phyloP scores from a whole-genome alignment of 768 basidiomycete species.

The Flagelloscypha sp. region DNA sequence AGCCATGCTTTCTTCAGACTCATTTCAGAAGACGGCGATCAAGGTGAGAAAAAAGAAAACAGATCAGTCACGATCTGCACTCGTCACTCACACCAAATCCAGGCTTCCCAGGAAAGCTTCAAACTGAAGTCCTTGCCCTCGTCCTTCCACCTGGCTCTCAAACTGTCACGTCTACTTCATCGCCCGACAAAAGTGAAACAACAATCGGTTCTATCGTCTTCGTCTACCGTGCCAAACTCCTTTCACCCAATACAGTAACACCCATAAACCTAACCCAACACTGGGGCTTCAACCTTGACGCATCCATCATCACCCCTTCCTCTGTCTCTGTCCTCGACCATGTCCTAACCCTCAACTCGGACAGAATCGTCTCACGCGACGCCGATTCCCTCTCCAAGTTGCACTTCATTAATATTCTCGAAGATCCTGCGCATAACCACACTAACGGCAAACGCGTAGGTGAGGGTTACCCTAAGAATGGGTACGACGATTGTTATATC shows the following conservation, averaged over 20 bases:
- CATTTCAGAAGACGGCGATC: slow-evolving; percentile 56
- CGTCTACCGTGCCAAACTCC: slow-evolving; percentile 64
- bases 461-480: slow-evolving; percentile 43
- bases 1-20: slow-evolving; percentile 46
- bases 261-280: slow-evolving; percentile 78
- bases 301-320: slow-evolving; percentile 40
- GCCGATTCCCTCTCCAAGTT: slow-evolving; percentile 44
- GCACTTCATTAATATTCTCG: slow-evolving; percentile 35
- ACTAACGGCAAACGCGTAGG: slow-evolving; percentile 42
- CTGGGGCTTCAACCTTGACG: slow-evolving; percentile 79
- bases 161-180: too few species aligned
- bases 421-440: slow-evolving; percentile 43
- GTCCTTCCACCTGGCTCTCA: slow-evolving; percentile 30
- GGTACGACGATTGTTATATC: slow-evolving; percentile 66
- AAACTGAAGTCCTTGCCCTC: slow-evolving; percentile 49
- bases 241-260: slow-evolving; percentile 43
- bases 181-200: too few species aligned
- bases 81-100: too few species aligned
- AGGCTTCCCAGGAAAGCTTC: slow-evolving; percentile 52
- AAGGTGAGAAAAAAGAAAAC: too few species aligned
- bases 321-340: slow-evolving; percentile 45
- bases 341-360: slow-evolving; percentile 36
- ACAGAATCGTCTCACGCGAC: slow-evolving; percentile 46
- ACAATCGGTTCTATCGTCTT: slow-evolving; percentile 65
- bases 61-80: too few species aligned